phyloP scores from a whole-genome alignment of 345 rosid genomes.

The Anacardium occidentale region DNA sequence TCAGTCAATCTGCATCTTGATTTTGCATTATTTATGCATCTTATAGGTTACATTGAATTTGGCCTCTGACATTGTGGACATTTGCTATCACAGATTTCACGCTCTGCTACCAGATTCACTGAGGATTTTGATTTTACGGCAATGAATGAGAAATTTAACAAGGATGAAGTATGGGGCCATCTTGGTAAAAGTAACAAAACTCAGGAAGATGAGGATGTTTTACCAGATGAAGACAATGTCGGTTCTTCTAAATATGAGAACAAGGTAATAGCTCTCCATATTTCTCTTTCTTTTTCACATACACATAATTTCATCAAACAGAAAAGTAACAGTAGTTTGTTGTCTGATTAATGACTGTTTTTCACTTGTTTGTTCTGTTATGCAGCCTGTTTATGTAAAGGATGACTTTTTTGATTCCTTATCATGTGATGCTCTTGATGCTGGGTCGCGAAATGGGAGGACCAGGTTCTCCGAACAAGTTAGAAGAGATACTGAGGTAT shows the following conservation, averaged over 20 bases:
- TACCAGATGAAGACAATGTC: conserved; percentile 33
- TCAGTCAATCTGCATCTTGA: not conserved
- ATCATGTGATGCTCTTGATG: conserved; percentile 40
- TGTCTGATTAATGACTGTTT: not conserved
- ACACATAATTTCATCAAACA: not conserved
- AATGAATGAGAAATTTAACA: conserved; percentile 60
- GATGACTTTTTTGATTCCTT: conserved; percentile 60
- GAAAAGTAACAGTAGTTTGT: not conserved
- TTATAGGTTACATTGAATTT: not conserved
- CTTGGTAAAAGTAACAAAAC: conserved; percentile 42
- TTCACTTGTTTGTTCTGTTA: not conserved
- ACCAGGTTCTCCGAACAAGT: conserved; percentile 47
- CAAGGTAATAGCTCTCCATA: conserved; percentile 23
- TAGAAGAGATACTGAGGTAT: conserved; percentile 54
- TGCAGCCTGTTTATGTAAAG: conserved; percentile 51
- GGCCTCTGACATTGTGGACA: not conserved
- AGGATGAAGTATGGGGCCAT: conserved; percentile 64
- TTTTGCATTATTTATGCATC: not conserved
- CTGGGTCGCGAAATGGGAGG: conserved; percentile 43
- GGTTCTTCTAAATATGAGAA: conserved; percentile 28
- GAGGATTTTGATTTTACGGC: conserved; percentile 59
- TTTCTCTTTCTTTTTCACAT: not conserved
- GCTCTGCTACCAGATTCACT: conserved; percentile 36
- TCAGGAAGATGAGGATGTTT: conserved; percentile 32
- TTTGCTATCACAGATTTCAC: conserved; percentile 37